Evolutionary conservation across 2,329 filamentous ascomycete species (phyloP), one percentile per base, ranked within the genome.

Genomic region (Periconia sp.): DNA sequence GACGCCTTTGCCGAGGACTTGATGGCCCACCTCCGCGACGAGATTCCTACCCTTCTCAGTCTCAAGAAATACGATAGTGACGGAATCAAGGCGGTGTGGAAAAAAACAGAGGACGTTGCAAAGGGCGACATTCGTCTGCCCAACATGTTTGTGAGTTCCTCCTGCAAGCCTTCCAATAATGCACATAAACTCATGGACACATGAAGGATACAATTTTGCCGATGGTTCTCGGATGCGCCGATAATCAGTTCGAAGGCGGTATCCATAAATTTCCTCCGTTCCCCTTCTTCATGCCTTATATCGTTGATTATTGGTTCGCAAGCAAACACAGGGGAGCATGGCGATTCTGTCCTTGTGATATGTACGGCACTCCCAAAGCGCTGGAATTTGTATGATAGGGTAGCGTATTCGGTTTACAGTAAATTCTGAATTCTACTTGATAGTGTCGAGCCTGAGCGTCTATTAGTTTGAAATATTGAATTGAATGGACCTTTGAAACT

Each of bases 271-370:
- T 72, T 41, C 70, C 72, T 1, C 47, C 66, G 14, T 55, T 74
- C 10, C 72, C 73, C 0, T 68, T 68, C 56, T 70, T 72, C 47
- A 53, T 74, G 18, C 70, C 65, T 19, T 73, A 64, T 37, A 45
- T 74, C 35, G 71, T 73, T 37, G 62, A 72, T 18, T 69, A 68
- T 51, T 65, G 61, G 53, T 74, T 72, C 50, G 53, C 54, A 8
- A 56, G 65, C 47, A 62, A 59, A 48, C 54, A 74, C 55, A 58
- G 56, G 30, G 66, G 68, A 1, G 60, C 58, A 17, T 74, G 71
- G 73, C 55, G 65, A 40, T 75, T 73, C 54, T 69, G 69, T 57
- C 70, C 73, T 17, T 71, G 67, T 48, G 68, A 65, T 33, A 58
- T 64, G 13, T 72, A 64, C 64, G 66, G 71, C 9, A 60, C 64